Conservation (phyloP, 192 early-diverging fungal species). For the Backusella macrospora region DNA sequence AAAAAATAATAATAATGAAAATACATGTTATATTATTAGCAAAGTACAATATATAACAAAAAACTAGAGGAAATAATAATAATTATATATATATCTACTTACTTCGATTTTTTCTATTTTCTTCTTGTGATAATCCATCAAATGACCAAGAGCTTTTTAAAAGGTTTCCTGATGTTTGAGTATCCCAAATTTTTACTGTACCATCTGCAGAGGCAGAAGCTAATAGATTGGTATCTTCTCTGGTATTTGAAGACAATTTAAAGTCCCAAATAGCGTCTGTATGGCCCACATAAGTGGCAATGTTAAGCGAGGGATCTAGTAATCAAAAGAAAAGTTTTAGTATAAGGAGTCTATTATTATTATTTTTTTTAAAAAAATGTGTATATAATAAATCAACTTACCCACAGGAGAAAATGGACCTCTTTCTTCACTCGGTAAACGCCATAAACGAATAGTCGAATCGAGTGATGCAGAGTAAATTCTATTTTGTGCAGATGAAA, state of each 20-base stretch:
- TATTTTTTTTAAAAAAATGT: not conserved
- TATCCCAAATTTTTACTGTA: slow-evolving; percentile 82
- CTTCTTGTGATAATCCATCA: slow-evolving; percentile 36
- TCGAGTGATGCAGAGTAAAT: slow-evolving; percentile 77
- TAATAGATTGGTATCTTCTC: slow-evolving; percentile 53
- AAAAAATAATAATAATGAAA: not conserved
- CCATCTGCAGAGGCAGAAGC: slow-evolving; percentile 82
- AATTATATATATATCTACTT: not conserved
- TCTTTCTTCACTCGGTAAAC: slow-evolving; percentile 55
- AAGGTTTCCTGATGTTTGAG: slow-evolving; percentile 43
- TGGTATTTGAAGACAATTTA: slow-evolving; percentile 59
- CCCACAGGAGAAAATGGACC: slow-evolving; percentile 60
- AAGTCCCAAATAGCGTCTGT: slow-evolving; percentile 88
- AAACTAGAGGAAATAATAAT: not conserved
- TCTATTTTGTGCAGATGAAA: slow-evolving; percentile 59
- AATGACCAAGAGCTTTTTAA: slow-evolving; percentile 54
- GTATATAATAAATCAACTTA: slow-evolving; percentile 20
- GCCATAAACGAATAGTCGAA: slow-evolving; percentile 70
- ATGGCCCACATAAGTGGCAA: slow-evolving; percentile 73
- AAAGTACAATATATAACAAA: not conserved
- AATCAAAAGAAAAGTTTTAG: not conserved
- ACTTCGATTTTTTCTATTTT: slow-evolving; percentile 5
- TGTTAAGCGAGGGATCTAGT: slow-evolving; percentile 53
- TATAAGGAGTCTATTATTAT: not conserved
- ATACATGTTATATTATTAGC: not conserved